Base-by-base conservation (phyloP, 805 yeast genomes). In the Candida sakaeoensis region DNA sequence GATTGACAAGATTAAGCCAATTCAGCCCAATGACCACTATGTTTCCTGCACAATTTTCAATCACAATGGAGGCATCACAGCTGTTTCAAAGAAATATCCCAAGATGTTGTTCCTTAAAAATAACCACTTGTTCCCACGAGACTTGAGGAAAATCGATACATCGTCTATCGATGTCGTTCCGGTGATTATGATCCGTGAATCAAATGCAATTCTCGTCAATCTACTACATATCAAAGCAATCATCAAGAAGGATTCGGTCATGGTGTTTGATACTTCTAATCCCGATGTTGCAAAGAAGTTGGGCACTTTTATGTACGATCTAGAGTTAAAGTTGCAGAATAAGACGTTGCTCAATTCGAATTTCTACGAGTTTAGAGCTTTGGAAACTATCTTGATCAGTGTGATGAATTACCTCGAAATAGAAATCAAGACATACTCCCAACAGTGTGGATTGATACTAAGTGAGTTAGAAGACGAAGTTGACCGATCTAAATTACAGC, bases 191-290 rank as follows among this genome's bases (percentile, higher is more conserved):
- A 88, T 89, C 16, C 74, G 97, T 43, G 53, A 67, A n/a, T 72
- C 77, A 18, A 75, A 77, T 47, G 83, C 95, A 38, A 85, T 91
- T 14, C 66, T 93, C 39, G 79, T 93, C 36, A 90, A 89, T 55
- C 62, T 93, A 53, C 64, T 93, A 27, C 93, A 90, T 57, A 88
- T 93, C 36, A 84, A 93, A 48, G 98, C 97, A 1, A 70, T 93
- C 34, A 78, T 93, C n/a, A 85, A 84, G 51, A 73, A 77, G 30
- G 87, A 91, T 52, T 68, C 74, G 46, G 95, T 93, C 8, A 74
- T 85, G 63, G 74, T 93, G 1, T 93, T 93, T 60, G 98, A 93
- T 54, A 80, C 87, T 10, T 69, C 81, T 39, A 77, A 63, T 38
- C 75, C 82, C 2, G 72, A 76, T n/a, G 74, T 79, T n/a, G 86